A percentile compares a stretch with the other conserved stretches of the same genome.
phyloP scores from a whole-genome alignment of 768 basidiomycete genomes.

The Tulasnella sp. region DNA sequence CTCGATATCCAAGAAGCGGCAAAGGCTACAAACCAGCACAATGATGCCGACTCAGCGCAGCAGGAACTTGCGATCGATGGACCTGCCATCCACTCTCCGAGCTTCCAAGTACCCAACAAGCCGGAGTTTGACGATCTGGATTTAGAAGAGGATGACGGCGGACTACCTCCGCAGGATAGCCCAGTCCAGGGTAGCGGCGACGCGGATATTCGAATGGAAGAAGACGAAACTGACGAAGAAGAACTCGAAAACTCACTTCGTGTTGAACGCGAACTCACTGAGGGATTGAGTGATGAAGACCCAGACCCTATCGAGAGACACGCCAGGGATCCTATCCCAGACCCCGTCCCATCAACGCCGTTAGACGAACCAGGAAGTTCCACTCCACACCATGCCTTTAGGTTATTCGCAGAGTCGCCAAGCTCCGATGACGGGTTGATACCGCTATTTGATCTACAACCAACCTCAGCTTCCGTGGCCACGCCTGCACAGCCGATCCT shows the following conservation, averaged over 20 bases:
- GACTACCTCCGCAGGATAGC: not conserved
- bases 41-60: not conserved
- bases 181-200: not conserved
- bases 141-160: not conserved
- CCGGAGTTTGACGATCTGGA: conserved; percentile 10
- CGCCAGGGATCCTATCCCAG: not conserved
- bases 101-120: not conserved
- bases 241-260: not conserved
- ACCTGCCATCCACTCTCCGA: not conserved
- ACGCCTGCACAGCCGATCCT: not conserved
- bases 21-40: not conserved
- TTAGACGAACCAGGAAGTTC: not conserved
- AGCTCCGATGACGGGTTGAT: not conserved
- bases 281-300: conserved; percentile 11
- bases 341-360: not conserved
- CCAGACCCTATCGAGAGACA: not conserved
- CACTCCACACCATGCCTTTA: not conserved
- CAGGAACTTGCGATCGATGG: not conserved
- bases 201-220: not conserved
- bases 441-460: not conserved
- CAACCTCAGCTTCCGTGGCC: not conserved
- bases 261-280: conserved; percentile 11
- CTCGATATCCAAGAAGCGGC: not conserved
- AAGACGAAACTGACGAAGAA: not conserved
- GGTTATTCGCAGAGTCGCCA: not conserved